Percentiles rank a stretch among this genome's conserved stretches.
These are phyloP conservation scores for Haplographium delicatum DNA, from an alignment of 495 filamentous ascomycete species.

Conservation along the genomic window DNA sequence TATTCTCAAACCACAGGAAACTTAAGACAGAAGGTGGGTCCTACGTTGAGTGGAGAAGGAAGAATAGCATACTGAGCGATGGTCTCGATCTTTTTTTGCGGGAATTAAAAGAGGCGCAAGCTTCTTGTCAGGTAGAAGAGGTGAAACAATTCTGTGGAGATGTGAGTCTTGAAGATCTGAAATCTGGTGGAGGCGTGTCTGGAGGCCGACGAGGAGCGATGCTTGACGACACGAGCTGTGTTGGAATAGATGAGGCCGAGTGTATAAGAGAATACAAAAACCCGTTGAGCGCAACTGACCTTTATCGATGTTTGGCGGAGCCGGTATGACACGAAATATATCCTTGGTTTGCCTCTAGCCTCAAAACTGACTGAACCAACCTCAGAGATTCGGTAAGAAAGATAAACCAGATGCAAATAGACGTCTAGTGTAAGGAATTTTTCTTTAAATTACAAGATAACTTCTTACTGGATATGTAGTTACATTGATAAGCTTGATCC, in stretches of 20 bases:
- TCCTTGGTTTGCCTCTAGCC: neutral
- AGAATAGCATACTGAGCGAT: neutral
- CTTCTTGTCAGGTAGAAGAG: neutral
- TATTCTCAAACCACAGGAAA: neutral
- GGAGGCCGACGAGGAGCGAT: neutral
- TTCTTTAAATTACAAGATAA: neutral
- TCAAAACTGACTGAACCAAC: neutral
- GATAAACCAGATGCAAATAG: conserved; percentile 3
- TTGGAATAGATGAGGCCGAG: neutral
- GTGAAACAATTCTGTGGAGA: neutral
- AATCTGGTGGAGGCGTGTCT: neutral
- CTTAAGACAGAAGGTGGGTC: neutral
- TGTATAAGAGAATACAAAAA: conserved; percentile 4
- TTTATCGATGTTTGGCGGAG: neutral
- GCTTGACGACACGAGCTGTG: neutral
- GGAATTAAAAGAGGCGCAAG: neutral
- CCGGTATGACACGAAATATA: neutral
- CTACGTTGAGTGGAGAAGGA: neutral
- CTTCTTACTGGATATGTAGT: neutral
- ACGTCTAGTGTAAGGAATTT: conserved; percentile 4
- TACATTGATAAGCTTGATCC: conserved; percentile 6
- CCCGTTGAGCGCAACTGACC: neutral
- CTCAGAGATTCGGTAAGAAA: neutral
- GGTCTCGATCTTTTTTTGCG: neutral
- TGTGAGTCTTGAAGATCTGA: neutral